These are phyloP conservation scores for Olyra latifolia DNA, from an alignment of 176 grass and related monocot species.

Conservation along the genomic window DNA sequence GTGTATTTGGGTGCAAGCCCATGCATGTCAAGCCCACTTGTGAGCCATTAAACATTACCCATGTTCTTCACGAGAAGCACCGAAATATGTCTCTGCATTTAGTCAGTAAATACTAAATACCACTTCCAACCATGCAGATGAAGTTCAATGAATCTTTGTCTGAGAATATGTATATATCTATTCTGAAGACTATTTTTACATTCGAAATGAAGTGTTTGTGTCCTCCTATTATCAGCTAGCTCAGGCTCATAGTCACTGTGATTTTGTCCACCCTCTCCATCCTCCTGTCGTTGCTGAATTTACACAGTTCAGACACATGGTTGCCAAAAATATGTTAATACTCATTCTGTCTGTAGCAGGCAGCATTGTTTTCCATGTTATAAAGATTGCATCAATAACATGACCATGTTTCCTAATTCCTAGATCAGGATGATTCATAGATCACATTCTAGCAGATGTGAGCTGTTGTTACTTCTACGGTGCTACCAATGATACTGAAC, in stretches of 20 bases:
- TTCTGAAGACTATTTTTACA: neutral
- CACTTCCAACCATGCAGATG: no score
- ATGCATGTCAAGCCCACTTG: conserved; percentile 4
- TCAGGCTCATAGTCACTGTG: neutral
- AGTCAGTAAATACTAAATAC: neutral
- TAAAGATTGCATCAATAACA: neutral
- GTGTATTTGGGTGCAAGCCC: conserved; percentile 11
- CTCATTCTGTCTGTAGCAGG: neutral
- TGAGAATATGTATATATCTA: neutral
- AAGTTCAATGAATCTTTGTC: neutral
- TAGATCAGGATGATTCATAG: neutral
- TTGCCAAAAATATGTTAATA: neutral
- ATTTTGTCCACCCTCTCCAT: neutral
- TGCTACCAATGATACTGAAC: neutral
- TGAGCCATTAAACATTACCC: neutral
- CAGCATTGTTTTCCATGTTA: neutral
- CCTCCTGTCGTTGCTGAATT: neutral
- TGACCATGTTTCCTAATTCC: neutral
- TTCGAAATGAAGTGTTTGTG: neutral
- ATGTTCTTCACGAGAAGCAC: conserved; percentile 4
- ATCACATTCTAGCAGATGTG: neutral
- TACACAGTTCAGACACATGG: neutral
- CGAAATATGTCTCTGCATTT: neutral
- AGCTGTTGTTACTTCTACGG: neutral
- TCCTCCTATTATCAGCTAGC: neutral